Conservation (phyloP, 179 eudicot genomes). For the Beta corolliflora region DNA sequence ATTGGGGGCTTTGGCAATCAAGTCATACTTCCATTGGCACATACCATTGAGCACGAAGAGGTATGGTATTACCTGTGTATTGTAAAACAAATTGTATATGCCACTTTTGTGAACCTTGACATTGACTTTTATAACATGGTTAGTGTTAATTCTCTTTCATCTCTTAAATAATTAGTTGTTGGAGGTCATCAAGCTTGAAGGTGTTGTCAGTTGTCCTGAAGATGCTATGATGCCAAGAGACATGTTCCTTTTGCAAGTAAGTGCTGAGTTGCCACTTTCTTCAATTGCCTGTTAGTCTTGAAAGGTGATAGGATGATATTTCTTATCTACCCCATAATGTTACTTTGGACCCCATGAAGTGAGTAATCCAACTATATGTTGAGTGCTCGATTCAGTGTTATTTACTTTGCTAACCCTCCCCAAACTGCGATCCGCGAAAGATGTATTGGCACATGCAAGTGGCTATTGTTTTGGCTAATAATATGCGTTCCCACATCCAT, state of each 20-base stretch:
- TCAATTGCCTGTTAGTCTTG: neutral
- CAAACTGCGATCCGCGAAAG: no score
- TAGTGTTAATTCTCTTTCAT: neutral
- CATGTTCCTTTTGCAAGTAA: constrained; percentile 82
- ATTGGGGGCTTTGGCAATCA: constrained; percentile 75
- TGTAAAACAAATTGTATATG: neutral
- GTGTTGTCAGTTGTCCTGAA: constrained; percentile 63
- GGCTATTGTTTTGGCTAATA: no score
- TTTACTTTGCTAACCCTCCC: no score
- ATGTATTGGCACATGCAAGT: no score
- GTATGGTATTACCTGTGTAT: constrained; percentile 27
- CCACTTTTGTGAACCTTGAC: neutral
- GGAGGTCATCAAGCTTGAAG: constrained; percentile 90
- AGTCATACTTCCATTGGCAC: constrained; percentile 89
- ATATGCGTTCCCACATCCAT: no score
- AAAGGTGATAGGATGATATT: neutral
- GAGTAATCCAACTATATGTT: no score
- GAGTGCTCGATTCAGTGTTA: no score
- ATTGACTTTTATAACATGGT: neutral
- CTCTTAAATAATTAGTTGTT: constrained; percentile 42
- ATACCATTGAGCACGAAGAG: constrained; percentile 95
- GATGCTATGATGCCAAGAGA: constrained; percentile 86
- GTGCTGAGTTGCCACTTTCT: constrained; percentile 10
- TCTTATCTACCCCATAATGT: neutral
- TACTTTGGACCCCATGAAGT: neutral